Percentiles rank a stretch among this genome's conserved stretches.
Conservation (phyloP, 2,329 filamentous ascomycete species). For the Aspergillus vadensis region DNA sequence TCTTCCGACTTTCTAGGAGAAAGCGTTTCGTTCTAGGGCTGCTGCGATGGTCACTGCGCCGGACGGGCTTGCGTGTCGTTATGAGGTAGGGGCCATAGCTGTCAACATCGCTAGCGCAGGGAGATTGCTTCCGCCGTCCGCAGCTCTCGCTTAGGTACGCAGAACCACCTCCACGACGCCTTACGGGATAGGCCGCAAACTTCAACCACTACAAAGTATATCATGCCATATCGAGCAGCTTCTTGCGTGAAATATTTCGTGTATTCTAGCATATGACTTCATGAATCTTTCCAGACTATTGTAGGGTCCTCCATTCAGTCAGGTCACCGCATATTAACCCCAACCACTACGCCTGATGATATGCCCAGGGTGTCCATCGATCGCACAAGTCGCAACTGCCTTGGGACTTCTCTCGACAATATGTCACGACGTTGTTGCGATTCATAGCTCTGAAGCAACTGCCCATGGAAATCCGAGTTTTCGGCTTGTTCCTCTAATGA, state of each 20-base stretch:
- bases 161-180: neutral
- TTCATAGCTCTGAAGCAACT: neutral
- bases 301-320: neutral
- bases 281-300: neutral
- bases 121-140: conserved; percentile 20
- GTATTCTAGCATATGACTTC: neutral
- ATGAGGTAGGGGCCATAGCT: conserved; percentile 26
- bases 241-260: neutral
- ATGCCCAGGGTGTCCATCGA: neutral
- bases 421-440: neutral
- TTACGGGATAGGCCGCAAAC: neutral
- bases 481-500: neutral
- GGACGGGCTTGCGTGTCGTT: conserved; percentile 6
- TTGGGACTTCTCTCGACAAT: neutral
- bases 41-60: conserved; percentile 2
- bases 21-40: conserved; percentile 1
- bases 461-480: neutral
- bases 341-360: neutral
- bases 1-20: neutral
- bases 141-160: conserved; percentile 19
- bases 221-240: neutral
- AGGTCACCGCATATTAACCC: neutral
- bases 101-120: conserved; percentile 41
- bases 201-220: neutral
- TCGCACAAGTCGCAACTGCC: neutral